phyloP scores from a whole-genome alignment of 2,329 filamentous ascomycete genomes.

The Fusarium oligoseptatum region DNA sequence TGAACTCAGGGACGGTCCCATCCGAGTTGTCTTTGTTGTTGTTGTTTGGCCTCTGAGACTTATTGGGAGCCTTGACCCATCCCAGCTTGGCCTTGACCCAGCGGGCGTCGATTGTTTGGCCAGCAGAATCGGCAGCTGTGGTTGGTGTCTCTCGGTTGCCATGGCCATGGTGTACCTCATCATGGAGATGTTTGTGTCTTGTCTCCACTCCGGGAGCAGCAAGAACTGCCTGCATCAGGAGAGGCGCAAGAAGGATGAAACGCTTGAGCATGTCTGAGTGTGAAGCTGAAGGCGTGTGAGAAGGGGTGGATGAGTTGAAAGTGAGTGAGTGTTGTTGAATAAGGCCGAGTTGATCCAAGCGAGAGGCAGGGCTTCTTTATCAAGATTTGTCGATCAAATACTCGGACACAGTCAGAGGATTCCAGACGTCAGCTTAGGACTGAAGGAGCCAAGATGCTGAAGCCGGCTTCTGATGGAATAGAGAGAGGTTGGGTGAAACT shows the following conservation, averaged over 20 bases:
- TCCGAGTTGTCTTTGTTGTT: constrained; percentile 6
- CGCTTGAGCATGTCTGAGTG: constrained; percentile 39
- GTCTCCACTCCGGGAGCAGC: constrained; percentile 39
- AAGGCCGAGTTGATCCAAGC: not conserved
- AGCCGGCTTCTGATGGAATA: constrained; percentile 29
- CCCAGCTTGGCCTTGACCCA: constrained; percentile 31
- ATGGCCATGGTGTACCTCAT: constrained; percentile 31
- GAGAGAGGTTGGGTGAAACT: constrained; percentile 8
- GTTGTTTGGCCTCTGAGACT: not conserved
- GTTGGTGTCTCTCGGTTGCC: constrained; percentile 21
- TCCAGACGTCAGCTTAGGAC: not conserved
- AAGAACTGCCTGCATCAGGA: constrained; percentile 44
- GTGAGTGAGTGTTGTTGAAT: constrained; percentile 9
- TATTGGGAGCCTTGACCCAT: constrained; percentile 28
- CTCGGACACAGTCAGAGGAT: constrained; percentile 21
- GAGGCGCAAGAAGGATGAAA: constrained; percentile 40
- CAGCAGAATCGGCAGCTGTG: not conserved
- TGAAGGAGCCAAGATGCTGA: constrained; percentile 33
- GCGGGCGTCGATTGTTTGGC: constrained; percentile 19
- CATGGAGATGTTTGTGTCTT: constrained; percentile 34
- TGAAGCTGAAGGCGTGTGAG: not conserved
- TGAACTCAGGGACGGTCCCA: constrained; percentile 25
- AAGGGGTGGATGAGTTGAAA: constrained; percentile 9
- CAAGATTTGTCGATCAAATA: constrained; percentile 4
- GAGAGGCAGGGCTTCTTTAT: constrained; percentile 33